These are phyloP conservation scores for Claviceps pusilla DNA, from an alignment of 2,329 filamentous ascomycete species.

Conservation along the genomic window DNA sequence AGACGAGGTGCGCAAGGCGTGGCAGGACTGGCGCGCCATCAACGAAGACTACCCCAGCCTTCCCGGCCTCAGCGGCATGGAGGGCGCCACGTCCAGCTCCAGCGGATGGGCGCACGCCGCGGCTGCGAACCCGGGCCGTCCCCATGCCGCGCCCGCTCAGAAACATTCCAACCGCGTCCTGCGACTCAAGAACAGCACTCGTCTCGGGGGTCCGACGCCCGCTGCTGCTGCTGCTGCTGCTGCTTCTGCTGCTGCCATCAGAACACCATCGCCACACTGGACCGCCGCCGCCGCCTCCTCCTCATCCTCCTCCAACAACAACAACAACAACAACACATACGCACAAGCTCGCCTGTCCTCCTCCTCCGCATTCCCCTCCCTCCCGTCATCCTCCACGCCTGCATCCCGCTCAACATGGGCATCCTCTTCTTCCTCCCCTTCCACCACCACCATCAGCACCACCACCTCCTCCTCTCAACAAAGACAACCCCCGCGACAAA, in stretches of 20 bases:
- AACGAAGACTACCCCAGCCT: slow-evolving; percentile 90
- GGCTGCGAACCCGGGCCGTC: slow-evolving; percentile 36
- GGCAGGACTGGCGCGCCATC: slow-evolving; percentile 91
- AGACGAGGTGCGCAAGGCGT: slow-evolving; percentile 61
- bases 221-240: neutral
- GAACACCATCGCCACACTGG: neutral
- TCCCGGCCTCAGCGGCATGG: slow-evolving; percentile 57
- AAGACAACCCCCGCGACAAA: slow-evolving; percentile 20
- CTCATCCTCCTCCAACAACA: slow-evolving; percentile 19
- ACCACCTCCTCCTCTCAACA: neutral
- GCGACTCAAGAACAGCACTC: slow-evolving; percentile 44
- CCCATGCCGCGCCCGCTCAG: slow-evolving; percentile 25
- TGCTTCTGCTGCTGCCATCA: neutral
- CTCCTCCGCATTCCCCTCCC: neutral
- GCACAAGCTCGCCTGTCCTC: neutral
- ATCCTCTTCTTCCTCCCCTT: slow-evolving; percentile 16
- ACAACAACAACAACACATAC: slow-evolving; percentile 2
- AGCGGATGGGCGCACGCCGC: slow-evolving; percentile 48
- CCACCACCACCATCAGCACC: slow-evolving; percentile 7
- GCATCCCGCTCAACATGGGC: slow-evolving; percentile 13
- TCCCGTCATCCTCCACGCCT: slow-evolving; percentile 10
- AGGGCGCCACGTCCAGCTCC: slow-evolving; percentile 41
- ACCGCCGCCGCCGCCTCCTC: neutral
- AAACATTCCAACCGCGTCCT: slow-evolving; percentile 40
- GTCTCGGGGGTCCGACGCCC: slow-evolving; percentile 23